Evolutionary conservation across 768 basidiomycete species (phyloP).

Genomic region (Mycena albidolilacea): DNA sequence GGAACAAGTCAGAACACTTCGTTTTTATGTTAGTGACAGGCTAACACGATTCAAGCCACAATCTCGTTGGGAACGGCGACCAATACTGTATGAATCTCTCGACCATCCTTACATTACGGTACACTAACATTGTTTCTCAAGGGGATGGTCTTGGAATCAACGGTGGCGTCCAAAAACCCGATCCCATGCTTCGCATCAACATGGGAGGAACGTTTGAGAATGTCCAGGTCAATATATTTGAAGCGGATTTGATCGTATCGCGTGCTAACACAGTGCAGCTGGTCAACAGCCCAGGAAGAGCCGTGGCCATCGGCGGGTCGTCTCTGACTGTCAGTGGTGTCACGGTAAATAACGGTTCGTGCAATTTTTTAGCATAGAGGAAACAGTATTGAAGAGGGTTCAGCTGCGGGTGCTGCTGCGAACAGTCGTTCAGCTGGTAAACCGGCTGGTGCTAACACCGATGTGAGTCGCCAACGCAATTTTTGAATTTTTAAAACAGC

Average conservation of each 20-base stretch:
- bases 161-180: conserved; percentile 35
- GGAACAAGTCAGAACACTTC: conserved; percentile 11
- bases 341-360: conserved; percentile 37
- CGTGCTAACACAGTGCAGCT: background rate
- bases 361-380: too few species aligned
- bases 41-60: conserved; percentile 24
- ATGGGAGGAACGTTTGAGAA: conserved; percentile 40
- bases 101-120: too few species aligned
- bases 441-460: conserved; percentile 41
- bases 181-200: conserved; percentile 41
- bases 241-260: background rate
- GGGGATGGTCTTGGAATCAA: conserved; percentile 33
- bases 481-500: background rate
- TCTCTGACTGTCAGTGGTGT: conserved; percentile 36
- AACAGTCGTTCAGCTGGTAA: conserved; percentile 38
- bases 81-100: conserved; percentile 27
- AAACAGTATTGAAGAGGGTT: background rate
- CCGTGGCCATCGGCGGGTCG: conserved; percentile 36
- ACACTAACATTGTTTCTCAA: background rate
- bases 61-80: conserved; percentile 37
- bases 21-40: background rate
- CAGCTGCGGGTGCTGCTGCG: conserved; percentile 38
- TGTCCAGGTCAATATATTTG: conserved; percentile 15
- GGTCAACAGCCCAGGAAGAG: conserved; percentile 37
- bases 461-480: conserved; percentile 20